Base-by-base conservation (phyloP, 352 stramenopile species). In the Phytopythium aichiense region DNA sequence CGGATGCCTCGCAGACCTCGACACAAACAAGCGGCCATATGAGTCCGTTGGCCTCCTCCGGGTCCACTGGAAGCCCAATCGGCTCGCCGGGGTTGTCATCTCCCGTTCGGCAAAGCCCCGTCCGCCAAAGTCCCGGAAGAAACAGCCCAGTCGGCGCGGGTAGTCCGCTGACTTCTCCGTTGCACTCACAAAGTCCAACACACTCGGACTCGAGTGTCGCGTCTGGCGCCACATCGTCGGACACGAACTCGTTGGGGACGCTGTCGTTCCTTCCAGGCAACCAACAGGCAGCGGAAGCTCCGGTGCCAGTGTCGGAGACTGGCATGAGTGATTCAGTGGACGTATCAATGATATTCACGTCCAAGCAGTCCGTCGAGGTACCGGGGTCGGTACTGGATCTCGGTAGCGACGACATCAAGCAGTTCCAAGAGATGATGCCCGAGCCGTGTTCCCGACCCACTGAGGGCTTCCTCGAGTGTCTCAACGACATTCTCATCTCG, bases 401-500 rank as follows among this genome's bases (percentile, higher is more conserved):
- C 23, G 84, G 82, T 13, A 58, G 73, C n/a, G 79, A 91, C 51
- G 80, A 91, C 46, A 88, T 92, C 59, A 89, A 88, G 46, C 87
- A 72, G 37, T 92, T 94, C 53, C 84, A 88, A 63, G 70, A 92
- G 42, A 79, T 76, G 66, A 79, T 92, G 54, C 79, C 79, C 4
- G 77, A 88, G 33, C 81, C 81, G 6, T 84, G 72, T 33, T 84
- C 74, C 12, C 69, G 77, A 25, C 81, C 81, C 0, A 85, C 81
- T 0, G 81, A 93, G 56, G 81, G 76, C 25, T 94, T 94, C 52
- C 53, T 94, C 22, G 82, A 92, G 63, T 89, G 77, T 9, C 67
- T 93, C 40, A 93, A 93, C 58, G 84, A 93, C 58, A 88, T 92
- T 67, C 66, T 92, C 22, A 91, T 91, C 65, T 90, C 76, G 33